Evolutionary conservation across 129 eudicot genomes (phyloP).

Genomic region (Deinandra increscens): DNA sequence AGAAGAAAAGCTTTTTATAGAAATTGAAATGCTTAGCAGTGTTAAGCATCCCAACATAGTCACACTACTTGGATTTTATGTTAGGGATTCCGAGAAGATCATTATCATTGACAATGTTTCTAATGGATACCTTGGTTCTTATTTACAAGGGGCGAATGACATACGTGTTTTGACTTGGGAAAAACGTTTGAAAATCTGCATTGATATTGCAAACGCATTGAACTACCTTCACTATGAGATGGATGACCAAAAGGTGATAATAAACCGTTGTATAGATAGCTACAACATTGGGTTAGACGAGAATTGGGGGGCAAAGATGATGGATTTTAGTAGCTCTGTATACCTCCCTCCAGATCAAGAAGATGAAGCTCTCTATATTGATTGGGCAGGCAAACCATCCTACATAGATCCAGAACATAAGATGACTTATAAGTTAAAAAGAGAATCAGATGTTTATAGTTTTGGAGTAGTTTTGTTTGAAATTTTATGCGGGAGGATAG

Average conservation of each 20-base stretch:
- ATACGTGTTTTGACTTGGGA: too few species aligned
- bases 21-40: not conserved
- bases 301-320: not conserved
- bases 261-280: too few species aligned
- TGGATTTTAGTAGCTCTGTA: not conserved
- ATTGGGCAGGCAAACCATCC: not conserved
- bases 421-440: too few species aligned
- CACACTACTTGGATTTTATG: not conserved
- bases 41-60: constrained; percentile 4
- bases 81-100: not conserved
- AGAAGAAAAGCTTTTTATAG: not conserved
- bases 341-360: not conserved
- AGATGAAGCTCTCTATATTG: not conserved
- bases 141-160: not conserved
- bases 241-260: too few species aligned
- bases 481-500: too few species aligned
- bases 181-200: too few species aligned
- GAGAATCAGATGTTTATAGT: too few species aligned
- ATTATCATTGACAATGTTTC: not conserved
- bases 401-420: too few species aligned
- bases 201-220: too few species aligned
- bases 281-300: not conserved
- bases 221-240: too few species aligned
- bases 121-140: not conserved
- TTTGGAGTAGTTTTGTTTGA: too few species aligned